phyloP scores from a whole-genome alignment of 2,329 filamentous ascomycete species.

The Zymoseptoria ardabiliae region DNA sequence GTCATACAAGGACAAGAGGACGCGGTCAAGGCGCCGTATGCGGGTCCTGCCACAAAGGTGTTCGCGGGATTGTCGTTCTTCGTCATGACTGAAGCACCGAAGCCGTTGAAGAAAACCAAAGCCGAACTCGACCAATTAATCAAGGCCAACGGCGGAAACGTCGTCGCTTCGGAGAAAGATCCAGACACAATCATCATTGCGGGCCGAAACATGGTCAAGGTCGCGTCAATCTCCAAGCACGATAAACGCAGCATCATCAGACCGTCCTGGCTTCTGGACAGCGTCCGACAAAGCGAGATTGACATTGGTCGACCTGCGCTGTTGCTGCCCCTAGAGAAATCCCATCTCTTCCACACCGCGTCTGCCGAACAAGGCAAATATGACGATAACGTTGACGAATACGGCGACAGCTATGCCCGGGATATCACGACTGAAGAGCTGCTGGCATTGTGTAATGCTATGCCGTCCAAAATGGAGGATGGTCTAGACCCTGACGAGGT shows the following conservation, averaged over 20 bases:
- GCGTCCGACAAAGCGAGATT: conserved; percentile 54
- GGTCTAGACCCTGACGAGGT: conserved; percentile 44
- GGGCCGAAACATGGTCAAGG: conserved; percentile 73
- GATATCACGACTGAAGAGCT: conserved; percentile 62
- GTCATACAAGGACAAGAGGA: conserved; percentile 65
- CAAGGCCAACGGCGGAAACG: conserved; percentile 71
- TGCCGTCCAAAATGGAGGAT: conserved; percentile 44
- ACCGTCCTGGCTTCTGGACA: conserved; percentile 78
- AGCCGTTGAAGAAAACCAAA: conserved; percentile 68
- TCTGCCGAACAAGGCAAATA: conserved; percentile 50
- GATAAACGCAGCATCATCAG: conserved; percentile 65
- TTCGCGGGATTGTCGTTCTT: conserved; percentile 74
- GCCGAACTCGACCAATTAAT: conserved; percentile 71
- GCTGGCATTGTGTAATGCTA: conserved; percentile 39
- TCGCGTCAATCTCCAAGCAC: conserved; percentile 70
- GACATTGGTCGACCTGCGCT: conserved; percentile 48
- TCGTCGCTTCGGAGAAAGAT: conserved; percentile 66
- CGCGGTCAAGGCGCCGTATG: conserved; percentile 44
- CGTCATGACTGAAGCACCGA: conserved; percentile 67
- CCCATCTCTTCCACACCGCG: conserved; percentile 66
- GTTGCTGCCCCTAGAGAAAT: conserved; percentile 58
- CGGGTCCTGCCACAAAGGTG: conserved; percentile 52
- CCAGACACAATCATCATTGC: conserved; percentile 65
- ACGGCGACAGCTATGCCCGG: conserved; percentile 74
- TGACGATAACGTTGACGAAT: conserved; percentile 61